Evolutionary conservation across 2,329 filamentous ascomycete genomes (phyloP).

Genomic region (Chrysoporthe cubensis): DNA sequence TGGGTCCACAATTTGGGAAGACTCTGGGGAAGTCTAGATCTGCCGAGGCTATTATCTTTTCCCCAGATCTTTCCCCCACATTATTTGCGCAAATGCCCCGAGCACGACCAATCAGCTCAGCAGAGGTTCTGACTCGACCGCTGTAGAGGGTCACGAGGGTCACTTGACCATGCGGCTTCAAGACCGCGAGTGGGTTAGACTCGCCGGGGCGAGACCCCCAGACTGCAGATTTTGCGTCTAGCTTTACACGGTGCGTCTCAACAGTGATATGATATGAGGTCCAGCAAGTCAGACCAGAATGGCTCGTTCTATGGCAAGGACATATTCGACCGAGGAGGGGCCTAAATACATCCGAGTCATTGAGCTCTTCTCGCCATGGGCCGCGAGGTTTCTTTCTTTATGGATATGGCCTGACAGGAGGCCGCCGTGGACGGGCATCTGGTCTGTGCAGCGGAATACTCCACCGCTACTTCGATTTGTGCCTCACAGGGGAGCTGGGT

Average conservation of each 20-base stretch:
- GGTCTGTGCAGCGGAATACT: neutral
- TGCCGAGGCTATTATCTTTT: neutral
- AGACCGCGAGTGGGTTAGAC: neutral
- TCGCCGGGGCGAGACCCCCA: neutral
- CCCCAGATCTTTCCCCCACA: neutral
- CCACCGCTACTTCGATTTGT: neutral
- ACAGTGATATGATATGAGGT: neutral
- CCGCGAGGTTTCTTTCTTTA: neutral
- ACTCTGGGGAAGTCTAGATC: neutral
- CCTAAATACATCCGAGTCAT: neutral
- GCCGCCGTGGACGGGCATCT: neutral
- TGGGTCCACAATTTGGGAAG: neutral
- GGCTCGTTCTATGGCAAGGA: neutral
- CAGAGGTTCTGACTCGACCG: neutral
- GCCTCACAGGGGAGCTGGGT: neutral
- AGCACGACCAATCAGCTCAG: neutral
- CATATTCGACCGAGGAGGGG: too few relatives aligned
- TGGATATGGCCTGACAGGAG: neutral
- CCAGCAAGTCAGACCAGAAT: neutral
- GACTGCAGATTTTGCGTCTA: neutral
- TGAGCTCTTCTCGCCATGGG: neutral
- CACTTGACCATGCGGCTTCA: conserved; percentile 1
- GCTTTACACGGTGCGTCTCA: neutral
- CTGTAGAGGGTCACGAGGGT: neutral
- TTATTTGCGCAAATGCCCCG: neutral